Evolutionary conservation across 805 yeast species (phyloP), one percentile per base, ranked within the genome.

Genomic region (Peterozyma toletana): DNA sequence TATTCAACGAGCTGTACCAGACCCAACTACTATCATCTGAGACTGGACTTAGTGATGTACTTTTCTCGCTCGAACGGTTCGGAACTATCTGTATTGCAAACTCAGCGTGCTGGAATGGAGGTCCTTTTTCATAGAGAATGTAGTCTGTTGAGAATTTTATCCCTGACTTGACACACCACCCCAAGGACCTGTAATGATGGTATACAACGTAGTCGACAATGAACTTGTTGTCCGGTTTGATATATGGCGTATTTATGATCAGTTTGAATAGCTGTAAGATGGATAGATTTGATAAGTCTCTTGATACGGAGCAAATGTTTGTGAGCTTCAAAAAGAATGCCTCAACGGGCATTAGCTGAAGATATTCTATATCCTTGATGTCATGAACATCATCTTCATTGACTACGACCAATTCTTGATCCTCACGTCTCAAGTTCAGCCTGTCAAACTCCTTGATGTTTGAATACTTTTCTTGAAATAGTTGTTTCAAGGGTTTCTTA

Each of bases 121-220:
- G 99, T 0, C 99, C 99, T 46, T 91, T 70, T 43, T 83, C 78
- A 60, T 93, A 93, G 5, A 93, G 67, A 9, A 93, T 64, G 60
- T 68, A 83, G 54, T 90, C 95, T n/a, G 86, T 75, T 2, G 96
- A 96, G 60, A 93, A 93, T 60, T 93, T 93, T 45, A 89, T 76
- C 0, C 98, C 99, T 0, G 90, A 77, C 46, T 95, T 71, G 2
- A 83, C 93, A 67, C 97, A 91, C 97, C 98, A 93, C 0, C 97
- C 97, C 21, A 78, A 71, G 0, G 96, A 81, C 42, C 95, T 72
- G 62, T 80, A 90, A 58, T 91, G 89, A 56, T 88, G 95, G 55
- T 90, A 91, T 1, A 77, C 90, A 5, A 78, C 80, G 53, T 85
- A 91, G 39, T 75, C 70, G 2, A 71, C 49, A 2, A 84, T 53